phyloP scores from a whole-genome alignment of 208 protist genomes.

The Acanthamoeba royreba region DNA sequence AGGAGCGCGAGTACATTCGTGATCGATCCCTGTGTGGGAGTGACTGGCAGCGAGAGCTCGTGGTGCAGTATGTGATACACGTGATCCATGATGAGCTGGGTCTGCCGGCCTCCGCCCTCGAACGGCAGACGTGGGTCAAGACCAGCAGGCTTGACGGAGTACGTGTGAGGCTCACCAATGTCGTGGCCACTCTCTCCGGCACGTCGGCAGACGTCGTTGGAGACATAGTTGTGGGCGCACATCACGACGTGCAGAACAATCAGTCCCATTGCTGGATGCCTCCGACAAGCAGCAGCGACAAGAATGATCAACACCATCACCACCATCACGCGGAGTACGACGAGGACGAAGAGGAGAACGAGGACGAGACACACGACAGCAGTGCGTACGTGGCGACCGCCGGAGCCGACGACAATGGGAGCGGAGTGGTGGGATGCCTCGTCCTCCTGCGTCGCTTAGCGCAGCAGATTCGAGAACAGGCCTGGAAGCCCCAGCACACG shows the following conservation, averaged over 20 bases:
- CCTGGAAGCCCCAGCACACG: not conserved
- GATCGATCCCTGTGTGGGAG: not conserved
- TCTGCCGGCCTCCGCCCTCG: not conserved
- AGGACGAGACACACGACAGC: too few relatives aligned
- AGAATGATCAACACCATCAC: not conserved
- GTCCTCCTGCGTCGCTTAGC: not conserved
- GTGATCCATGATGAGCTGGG: not conserved
- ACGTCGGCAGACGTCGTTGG: not conserved
- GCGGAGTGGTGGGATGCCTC: not conserved
- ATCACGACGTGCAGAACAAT: not conserved
- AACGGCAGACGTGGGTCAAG: not conserved
- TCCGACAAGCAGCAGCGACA: not conserved
- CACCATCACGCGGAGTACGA: not conserved
- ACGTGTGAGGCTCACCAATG: not conserved
- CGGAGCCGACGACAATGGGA: not conserved
- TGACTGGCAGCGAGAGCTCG: not conserved
- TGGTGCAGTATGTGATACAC: not conserved
- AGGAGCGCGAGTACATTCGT: not conserved
- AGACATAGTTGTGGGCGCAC: not conserved
- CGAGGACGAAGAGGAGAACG: not conserved
- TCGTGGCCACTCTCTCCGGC: not conserved
- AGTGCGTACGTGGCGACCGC: not conserved
- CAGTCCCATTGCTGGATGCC: not conserved
- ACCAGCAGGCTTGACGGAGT: not conserved
- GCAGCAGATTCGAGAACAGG: not conserved